Conservation (phyloP, 108 stramenopile genomes). For the Nannochloropsis oceanica region DNA sequence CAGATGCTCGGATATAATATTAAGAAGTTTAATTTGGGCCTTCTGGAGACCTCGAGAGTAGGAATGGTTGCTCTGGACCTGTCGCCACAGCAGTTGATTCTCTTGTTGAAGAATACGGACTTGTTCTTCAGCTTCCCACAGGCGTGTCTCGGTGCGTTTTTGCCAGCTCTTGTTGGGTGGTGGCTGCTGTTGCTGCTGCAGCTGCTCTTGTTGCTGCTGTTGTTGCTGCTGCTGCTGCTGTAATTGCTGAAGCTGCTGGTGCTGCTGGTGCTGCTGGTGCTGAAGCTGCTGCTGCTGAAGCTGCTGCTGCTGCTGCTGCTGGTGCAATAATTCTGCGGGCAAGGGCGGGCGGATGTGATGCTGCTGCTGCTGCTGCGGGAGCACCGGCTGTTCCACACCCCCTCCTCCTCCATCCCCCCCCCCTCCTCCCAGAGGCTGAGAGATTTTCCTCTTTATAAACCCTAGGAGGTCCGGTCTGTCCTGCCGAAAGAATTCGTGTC, state of each 20-base stretch:
- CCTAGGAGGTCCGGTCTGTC: background rate
- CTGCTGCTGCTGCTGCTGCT: background rate
- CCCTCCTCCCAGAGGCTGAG: background rate
- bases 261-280: background rate
- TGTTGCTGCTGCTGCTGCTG: background rate
- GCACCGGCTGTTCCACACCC: no score
- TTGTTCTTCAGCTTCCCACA: background rate
- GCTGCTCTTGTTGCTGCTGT: background rate
- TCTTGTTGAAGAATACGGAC: background rate
- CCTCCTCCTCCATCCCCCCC: background rate
- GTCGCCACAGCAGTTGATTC: background rate
- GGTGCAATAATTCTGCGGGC: background rate
- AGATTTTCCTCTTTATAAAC: slow-evolving; percentile 6
- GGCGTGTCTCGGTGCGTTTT: background rate
- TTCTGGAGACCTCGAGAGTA: background rate
- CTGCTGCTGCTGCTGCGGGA: background rate
- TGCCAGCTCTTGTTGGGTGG: background rate
- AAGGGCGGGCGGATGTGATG: background rate
- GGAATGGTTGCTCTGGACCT: background rate
- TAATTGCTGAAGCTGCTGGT: background rate
- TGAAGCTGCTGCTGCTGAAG: background rate
- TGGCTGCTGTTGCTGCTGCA: background rate
- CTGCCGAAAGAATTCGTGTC: slow-evolving; percentile 29
- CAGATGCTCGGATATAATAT: background rate
- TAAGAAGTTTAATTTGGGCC: background rate